Percentiles rank a stretch among this genome's conserved stretches.
Evolutionary conservation across 768 basidiomycete genomes (phyloP).

Genomic region (Tephrocybe rancida): DNA sequence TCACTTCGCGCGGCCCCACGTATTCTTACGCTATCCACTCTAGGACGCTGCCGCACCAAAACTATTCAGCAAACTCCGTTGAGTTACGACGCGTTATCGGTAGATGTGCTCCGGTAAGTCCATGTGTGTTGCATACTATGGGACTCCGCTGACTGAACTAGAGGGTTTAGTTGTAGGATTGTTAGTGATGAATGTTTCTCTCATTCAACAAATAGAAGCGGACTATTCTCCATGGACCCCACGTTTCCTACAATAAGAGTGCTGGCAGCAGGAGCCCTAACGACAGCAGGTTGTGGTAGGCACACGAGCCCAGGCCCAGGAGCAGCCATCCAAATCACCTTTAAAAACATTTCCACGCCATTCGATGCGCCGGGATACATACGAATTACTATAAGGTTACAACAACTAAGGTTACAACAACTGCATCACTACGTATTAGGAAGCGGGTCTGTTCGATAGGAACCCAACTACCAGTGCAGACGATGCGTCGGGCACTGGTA

Average conservation of each 20-base stretch:
- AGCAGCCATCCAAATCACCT: too few species aligned
- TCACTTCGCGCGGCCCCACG: slow-evolving; percentile 38
- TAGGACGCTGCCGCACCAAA: slow-evolving; percentile 70
- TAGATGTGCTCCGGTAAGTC: background rate
- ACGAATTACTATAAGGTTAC: too few species aligned
- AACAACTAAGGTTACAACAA: background rate
- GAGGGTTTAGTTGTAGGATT: background rate
- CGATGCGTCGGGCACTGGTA: slow-evolving; percentile 92
- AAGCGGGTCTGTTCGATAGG: background rate
- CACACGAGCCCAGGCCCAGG: too few species aligned
- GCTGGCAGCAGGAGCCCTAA: too few species aligned
- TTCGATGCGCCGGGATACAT: too few species aligned
- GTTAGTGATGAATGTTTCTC: background rate
- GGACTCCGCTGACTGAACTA: background rate
- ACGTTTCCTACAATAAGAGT: too few species aligned
- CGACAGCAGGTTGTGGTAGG: too few species aligned
- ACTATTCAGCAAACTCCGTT: slow-evolving; percentile 78
- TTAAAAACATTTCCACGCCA: too few species aligned
- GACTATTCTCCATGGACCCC: background rate
- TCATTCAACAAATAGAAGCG: slow-evolving; percentile 1
- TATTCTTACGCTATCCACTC: slow-evolving; percentile 2
- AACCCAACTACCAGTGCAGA: slow-evolving; percentile 76
- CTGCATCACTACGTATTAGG: background rate
- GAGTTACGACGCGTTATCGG: slow-evolving; percentile 10
- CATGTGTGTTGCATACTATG: too few species aligned